Percentiles rank a stretch among this genome's conserved stretches.
phyloP scores from a whole-genome alignment of 2,329 filamentous ascomycete genomes.

The Talaromyces sp. region DNA sequence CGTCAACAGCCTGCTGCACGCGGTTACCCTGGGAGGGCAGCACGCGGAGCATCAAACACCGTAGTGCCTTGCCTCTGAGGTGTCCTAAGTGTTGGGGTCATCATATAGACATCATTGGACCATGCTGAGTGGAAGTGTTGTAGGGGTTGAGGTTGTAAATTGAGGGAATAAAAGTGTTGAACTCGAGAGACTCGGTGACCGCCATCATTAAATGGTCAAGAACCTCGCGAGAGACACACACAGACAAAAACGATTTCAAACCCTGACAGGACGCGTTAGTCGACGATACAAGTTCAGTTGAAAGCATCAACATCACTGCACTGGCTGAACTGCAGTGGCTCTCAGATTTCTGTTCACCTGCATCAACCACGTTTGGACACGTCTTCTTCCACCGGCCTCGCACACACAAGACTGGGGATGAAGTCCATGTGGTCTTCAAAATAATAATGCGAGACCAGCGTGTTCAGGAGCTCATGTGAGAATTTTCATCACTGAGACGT shows the following conservation, averaged over 20 bases:
- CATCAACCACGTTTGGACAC: slow-evolving; percentile 33
- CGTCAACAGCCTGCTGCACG: slow-evolving; percentile 36
- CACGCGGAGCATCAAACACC: slow-evolving; percentile 25
- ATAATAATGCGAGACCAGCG: slow-evolving; percentile 13
- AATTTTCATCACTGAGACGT: slow-evolving; percentile 38
- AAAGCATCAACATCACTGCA: slow-evolving; percentile 4
- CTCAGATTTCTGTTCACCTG: slow-evolving; percentile 48
- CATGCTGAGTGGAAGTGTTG: background rate
- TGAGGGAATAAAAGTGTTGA: background rate
- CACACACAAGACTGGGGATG: slow-evolving; percentile 26
- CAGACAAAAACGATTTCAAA: background rate
- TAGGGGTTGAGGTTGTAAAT: background rate
- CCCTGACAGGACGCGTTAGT: background rate
- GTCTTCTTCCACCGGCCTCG: slow-evolving; percentile 34
- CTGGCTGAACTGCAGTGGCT: slow-evolving; percentile 19
- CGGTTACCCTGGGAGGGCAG: slow-evolving; percentile 23
- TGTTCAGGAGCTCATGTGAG: slow-evolving; percentile 32
- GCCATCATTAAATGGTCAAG: slow-evolving; percentile 9
- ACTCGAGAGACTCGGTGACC: background rate
- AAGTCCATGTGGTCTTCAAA: slow-evolving; percentile 23
- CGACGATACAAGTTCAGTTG: background rate
- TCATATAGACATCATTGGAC: slow-evolving; percentile 22
- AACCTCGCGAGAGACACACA: background rate
- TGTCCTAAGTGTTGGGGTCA: slow-evolving; percentile 22
- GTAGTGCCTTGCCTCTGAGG: slow-evolving; percentile 22